Conservation (phyloP, 805 yeast species). For the Kodamaea kakaduensis region DNA sequence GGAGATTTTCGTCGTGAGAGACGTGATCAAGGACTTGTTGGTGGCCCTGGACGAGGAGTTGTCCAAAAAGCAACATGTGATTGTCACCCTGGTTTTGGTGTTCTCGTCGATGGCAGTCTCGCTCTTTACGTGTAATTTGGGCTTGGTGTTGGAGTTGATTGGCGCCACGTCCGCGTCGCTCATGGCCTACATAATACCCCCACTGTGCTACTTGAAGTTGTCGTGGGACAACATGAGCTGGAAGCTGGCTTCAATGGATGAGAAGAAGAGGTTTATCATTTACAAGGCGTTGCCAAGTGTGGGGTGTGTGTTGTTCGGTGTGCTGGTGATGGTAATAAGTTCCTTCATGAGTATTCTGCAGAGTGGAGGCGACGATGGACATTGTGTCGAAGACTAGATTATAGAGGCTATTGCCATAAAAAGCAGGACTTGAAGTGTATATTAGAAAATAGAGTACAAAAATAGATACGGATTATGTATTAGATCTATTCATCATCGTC, state of each 20-base stretch:
- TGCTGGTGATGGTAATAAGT: constrained; percentile 74
- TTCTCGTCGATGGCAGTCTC: constrained; percentile 71
- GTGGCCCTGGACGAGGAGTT: constrained; percentile 23
- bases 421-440: too few species aligned
- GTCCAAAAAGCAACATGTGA: constrained; percentile 48
- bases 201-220: constrained; percentile 71
- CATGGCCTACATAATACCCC: constrained; percentile 91
- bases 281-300: constrained; percentile 53
- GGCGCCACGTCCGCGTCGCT: constrained; percentile 92
- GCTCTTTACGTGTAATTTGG: constrained; percentile 78
- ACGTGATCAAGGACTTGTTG: constrained; percentile 69
- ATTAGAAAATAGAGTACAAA: too few species aligned
- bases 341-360: constrained; percentile 64
- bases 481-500: constrained; percentile 17
- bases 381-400: constrained; percentile 42
- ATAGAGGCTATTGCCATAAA: neutral
- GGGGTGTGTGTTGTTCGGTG: constrained; percentile 66
- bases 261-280: constrained; percentile 26
- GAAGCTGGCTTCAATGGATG: constrained; percentile 16
- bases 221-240: constrained; percentile 42
- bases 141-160: constrained; percentile 81
- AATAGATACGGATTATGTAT: too few species aligned
- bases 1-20: constrained; percentile 86
- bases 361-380: constrained; percentile 40
- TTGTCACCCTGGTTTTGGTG: constrained; percentile 63